Evolutionary conservation across 768 basidiomycete species (phyloP).

Genomic region (Phylloporus arenicola): DNA sequence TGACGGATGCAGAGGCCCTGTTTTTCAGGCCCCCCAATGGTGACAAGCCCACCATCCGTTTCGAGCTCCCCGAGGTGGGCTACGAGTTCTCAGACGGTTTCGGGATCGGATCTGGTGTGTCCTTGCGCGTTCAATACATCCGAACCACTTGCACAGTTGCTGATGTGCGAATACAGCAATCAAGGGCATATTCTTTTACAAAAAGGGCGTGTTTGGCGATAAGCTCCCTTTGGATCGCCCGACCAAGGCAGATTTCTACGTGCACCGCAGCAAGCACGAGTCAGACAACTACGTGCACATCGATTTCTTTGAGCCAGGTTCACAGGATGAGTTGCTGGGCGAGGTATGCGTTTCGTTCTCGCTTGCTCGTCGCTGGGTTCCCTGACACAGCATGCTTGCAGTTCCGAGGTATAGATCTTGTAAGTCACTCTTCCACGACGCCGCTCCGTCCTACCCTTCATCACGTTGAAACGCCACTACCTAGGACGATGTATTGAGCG

Average conservation of each 20-base stretch:
- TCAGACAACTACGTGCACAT: background rate
- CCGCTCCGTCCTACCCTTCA: no score
- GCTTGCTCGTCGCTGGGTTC: background rate
- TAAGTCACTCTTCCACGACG: background rate
- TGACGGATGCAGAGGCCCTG: no score
- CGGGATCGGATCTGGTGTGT: background rate
- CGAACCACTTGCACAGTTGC: background rate
- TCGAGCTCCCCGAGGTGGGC: background rate
- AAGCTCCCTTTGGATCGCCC: no score
- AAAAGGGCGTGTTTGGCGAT: background rate
- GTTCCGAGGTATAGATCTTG: background rate
- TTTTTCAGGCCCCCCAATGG: background rate
- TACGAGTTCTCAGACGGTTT: background rate
- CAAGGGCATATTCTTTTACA: background rate
- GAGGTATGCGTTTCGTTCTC: background rate
- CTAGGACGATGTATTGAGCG: background rate
- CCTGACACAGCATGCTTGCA: background rate
- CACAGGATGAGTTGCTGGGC: background rate
- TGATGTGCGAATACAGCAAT: background rate
- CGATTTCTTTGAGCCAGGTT: background rate
- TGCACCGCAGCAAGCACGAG: background rate
- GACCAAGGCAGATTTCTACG: background rate
- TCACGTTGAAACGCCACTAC: background rate
- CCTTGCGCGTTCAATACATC: background rate
- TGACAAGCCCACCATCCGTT: background rate